Evolutionary conservation across 768 basidiomycete species (phyloP).

Genomic region (Mycena chlorophos): DNA sequence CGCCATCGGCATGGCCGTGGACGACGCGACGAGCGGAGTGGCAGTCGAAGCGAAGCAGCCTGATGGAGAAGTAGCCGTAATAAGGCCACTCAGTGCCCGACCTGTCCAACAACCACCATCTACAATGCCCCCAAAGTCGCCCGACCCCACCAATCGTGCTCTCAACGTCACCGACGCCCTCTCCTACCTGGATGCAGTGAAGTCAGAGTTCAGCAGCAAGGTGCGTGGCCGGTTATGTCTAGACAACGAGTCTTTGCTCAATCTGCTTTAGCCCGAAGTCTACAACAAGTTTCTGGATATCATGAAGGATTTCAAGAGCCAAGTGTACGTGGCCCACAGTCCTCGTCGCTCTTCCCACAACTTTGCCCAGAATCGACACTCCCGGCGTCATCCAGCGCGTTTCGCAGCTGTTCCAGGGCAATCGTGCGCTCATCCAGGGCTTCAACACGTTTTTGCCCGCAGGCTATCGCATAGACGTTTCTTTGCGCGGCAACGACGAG

Average conservation of each 20-base stretch:
- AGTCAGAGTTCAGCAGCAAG: constrained; percentile 67
- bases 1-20: not conserved
- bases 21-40: not conserved
- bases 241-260: not conserved
- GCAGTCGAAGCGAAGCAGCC: no score
- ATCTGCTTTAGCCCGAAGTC: constrained; percentile 81
- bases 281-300: constrained; percentile 95
- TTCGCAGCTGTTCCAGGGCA: constrained; percentile 87
- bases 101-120: constrained; percentile 33
- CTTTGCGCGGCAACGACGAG: constrained; percentile 59
- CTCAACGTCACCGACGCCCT: constrained; percentile 93
- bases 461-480: constrained; percentile 91
- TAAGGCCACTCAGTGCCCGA: not conserved
- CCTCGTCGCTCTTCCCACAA: constrained; percentile 15
- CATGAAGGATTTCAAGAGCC: constrained; percentile 99
- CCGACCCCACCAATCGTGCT: constrained; percentile 47
- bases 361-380: constrained; percentile 80
- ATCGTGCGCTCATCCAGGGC: constrained; percentile 89
- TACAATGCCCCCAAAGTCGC: constrained; percentile 33
- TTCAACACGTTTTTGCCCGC: constrained; percentile 97
- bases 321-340: constrained; percentile 59
- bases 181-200: constrained; percentile 92
- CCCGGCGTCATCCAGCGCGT: constrained; percentile 97
- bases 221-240: not conserved
- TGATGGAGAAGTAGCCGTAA: not conserved